Conservation (phyloP, 495 filamentous ascomycete species). For the Xylaria telfairii region DNA sequence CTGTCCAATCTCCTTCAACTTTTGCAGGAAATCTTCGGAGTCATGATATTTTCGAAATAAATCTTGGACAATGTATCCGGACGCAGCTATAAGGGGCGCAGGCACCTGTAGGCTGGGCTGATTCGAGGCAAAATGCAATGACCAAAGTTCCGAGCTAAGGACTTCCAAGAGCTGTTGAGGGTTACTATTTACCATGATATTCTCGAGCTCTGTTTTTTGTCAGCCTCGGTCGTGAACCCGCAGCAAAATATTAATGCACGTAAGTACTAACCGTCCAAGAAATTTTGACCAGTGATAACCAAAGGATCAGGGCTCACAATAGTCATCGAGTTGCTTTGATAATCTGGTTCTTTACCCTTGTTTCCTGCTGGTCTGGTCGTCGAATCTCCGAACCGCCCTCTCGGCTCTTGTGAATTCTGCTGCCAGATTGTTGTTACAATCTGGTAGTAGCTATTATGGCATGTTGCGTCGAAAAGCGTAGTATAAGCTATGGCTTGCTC, state of each 20-base stretch:
- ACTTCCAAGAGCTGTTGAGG: conserved; percentile 37
- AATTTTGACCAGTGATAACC: conserved; percentile 46
- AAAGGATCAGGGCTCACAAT: conserved; percentile 32
- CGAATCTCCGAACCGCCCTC: background rate
- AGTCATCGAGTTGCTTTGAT: conserved; percentile 14
- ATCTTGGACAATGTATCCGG: conserved; percentile 38
- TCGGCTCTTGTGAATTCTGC: conserved; percentile 34
- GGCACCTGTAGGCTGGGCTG: conserved; percentile 26
- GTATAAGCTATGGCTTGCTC: conserved; percentile 48
- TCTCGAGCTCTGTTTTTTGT: conserved; percentile 47
- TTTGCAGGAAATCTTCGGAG: conserved; percentile 30
- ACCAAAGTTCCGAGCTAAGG: conserved; percentile 41
- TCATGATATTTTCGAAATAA: conserved; percentile 36
- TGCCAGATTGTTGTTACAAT: conserved; percentile 49
- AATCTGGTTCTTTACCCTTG: conserved; percentile 51
- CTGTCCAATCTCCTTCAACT: conserved; percentile 37
- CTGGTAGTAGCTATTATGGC: conserved; percentile 40
- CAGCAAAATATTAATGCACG: background rate
- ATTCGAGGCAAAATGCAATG: conserved; percentile 40
- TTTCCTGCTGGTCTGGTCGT: conserved; percentile 31
- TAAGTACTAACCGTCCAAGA: conserved; percentile 52
- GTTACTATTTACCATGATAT: conserved; percentile 40
- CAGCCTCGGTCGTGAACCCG: conserved; percentile 5
- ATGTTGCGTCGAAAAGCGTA: conserved; percentile 35
- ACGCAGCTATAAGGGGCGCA: conserved; percentile 37